phyloP scores from a whole-genome alignment of 495 filamentous ascomycete genomes.

The Penicillium flavigenum region DNA sequence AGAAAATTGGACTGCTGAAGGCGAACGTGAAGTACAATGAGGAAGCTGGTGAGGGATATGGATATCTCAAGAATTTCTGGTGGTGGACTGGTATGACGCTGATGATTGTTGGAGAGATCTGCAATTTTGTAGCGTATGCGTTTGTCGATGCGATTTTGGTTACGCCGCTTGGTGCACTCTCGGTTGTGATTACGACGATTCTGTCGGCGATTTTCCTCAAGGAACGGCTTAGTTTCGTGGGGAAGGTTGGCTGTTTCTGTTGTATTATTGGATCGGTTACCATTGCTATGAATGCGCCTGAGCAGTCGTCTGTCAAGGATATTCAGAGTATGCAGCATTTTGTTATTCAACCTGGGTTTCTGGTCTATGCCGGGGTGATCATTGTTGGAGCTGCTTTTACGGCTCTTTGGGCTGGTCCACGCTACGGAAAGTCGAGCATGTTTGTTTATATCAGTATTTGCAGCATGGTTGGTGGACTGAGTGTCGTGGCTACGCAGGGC shows the following conservation, averaged over 20 bases:
- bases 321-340: constrained; percentile 94
- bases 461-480: constrained; percentile 90
- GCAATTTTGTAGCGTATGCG: constrained; percentile 96
- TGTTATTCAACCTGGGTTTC: constrained; percentile 83
- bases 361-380: constrained; percentile 81
- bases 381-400: constrained; percentile 69
- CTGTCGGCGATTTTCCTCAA: constrained; percentile 95
- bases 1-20: constrained; percentile 86
- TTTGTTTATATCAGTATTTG: constrained; percentile 95
- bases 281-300: constrained; percentile 90
- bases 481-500: constrained; percentile 93
- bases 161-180: constrained; percentile 90
- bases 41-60: constrained; percentile 94
- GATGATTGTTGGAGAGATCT: constrained; percentile 96
- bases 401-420: constrained; percentile 80
- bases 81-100: constrained; percentile 98
- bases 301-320: constrained; percentile 75
- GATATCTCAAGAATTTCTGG: constrained; percentile 91
- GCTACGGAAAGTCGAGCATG: constrained; percentile 96
- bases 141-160: constrained; percentile 98
- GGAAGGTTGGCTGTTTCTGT: constrained; percentile 91
- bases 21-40: constrained; percentile 97
- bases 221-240: constrained; percentile 91
- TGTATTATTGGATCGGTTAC: constrained; percentile 93
- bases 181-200: constrained; percentile 90